Percentiles rank a stretch among this genome's conserved stretches.
These are phyloP conservation scores for Guyanaporus albipodus DNA, from an alignment of 768 basidiomycete genomes.

Conservation along the genomic window DNA sequence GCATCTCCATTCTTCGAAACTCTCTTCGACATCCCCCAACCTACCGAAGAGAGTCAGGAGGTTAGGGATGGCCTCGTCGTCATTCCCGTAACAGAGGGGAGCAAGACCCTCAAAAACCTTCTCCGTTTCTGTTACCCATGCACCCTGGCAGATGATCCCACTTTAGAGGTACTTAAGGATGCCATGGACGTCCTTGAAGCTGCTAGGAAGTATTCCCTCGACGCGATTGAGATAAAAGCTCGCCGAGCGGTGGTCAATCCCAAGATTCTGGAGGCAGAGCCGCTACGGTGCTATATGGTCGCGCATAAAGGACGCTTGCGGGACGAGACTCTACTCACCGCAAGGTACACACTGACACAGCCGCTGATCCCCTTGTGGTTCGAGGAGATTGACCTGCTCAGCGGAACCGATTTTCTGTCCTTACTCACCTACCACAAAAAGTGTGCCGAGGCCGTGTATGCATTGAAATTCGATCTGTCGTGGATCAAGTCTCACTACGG, in stretches of 20 bases:
- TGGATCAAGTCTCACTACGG: conserved; percentile 1
- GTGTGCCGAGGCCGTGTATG: background rate
- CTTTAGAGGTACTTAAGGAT: background rate
- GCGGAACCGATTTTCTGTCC: background rate
- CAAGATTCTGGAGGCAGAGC: background rate
- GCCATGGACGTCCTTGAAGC: background rate
- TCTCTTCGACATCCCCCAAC: conserved; percentile 26
- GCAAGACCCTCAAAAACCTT: background rate
- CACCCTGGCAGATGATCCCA: background rate
- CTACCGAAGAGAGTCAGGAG: conserved; percentile 2
- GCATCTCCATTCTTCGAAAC: background rate
- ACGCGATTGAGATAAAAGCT: background rate
- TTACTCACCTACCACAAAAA: background rate
- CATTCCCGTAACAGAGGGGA: background rate
- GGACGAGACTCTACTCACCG: background rate
- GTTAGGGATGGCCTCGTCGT: background rate
- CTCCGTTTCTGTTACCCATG: background rate
- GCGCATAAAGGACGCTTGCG: background rate
- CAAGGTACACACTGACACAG: background rate
- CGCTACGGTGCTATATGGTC: background rate
- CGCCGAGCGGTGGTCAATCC: background rate
- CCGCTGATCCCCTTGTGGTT: background rate
- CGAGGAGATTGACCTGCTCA: background rate
- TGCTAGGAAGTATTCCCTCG: background rate
- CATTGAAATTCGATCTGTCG: background rate